Conservation (phyloP, 257 asterid genomes). For the Mitragyna speciosa region DNA sequence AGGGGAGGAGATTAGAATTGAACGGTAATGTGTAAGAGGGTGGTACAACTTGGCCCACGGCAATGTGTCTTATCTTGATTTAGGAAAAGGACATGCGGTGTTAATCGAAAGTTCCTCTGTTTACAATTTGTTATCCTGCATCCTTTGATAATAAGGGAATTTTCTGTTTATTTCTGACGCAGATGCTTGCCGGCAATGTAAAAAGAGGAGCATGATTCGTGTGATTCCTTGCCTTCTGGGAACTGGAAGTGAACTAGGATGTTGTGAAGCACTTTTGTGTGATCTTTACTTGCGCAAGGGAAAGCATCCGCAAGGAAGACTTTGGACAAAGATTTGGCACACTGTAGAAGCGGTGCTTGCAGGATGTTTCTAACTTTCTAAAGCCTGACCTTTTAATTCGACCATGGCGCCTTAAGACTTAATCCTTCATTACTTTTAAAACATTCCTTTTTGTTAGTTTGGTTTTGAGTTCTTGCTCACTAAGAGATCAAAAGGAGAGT, state of each 20-base stretch:
- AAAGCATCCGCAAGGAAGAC: background rate
- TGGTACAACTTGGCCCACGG: background rate
- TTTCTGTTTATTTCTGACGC: background rate
- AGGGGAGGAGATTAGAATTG: background rate
- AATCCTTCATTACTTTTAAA: background rate
- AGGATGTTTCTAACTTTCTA: background rate
- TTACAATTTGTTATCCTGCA: background rate
- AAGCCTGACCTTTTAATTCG: background rate
- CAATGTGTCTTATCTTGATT: too few relatives aligned
- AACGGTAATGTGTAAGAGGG: background rate
- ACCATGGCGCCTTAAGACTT: background rate
- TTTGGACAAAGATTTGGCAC: background rate
- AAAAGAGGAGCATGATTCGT: background rate
- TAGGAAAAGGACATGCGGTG: background rate
- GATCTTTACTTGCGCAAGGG: background rate
- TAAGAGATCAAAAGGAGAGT: background rate
- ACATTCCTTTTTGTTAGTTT: background rate
- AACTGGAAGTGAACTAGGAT: background rate
- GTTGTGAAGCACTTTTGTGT: background rate
- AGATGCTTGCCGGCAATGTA: background rate
- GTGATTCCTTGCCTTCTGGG: background rate
- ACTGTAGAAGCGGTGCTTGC: background rate
- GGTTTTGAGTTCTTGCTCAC: background rate
- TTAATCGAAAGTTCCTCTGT: background rate
- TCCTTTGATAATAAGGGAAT: background rate